A percentile compares a stretch with the other conserved stretches of the same genome.
These are phyloP conservation scores for Hsuehochloa calcarea DNA, from an alignment of 176 grass and related monocot genomes.

Conservation along the genomic window DNA sequence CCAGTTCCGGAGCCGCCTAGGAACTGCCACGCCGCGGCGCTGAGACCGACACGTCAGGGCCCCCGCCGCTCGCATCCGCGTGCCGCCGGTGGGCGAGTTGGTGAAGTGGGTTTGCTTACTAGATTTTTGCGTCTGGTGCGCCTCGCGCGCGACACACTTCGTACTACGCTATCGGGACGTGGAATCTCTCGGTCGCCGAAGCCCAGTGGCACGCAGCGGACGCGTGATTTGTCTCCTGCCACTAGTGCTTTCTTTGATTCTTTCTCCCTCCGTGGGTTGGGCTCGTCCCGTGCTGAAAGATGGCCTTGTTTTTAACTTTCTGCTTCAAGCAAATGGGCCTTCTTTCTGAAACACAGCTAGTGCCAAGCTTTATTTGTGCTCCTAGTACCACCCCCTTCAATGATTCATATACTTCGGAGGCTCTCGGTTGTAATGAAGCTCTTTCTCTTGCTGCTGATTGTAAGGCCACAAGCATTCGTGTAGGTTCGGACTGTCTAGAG, in stretches of 20 bases:
- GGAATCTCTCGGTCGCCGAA: not conserved
- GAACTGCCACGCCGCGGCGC: not conserved
- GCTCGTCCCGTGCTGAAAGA: not conserved
- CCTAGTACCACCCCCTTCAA: too few species aligned
- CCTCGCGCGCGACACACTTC: not conserved
- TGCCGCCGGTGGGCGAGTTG: not conserved
- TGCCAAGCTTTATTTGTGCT: not conserved
- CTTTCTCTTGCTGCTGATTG: too few species aligned
- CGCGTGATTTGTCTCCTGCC: not conserved
- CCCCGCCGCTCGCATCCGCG: not conserved
- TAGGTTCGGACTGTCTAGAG: too few species aligned
- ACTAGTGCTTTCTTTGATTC: not conserved
- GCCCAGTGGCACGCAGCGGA: not conserved
- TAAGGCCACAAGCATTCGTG: too few species aligned
- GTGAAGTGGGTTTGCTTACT: not conserved
- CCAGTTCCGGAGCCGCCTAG: not conserved
- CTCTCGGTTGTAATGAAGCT: too few species aligned
- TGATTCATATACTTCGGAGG: too few species aligned
- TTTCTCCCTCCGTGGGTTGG: not conserved
- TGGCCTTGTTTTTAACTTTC: not conserved
- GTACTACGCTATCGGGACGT: not conserved
- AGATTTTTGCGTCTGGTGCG: not conserved
- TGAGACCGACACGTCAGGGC: not conserved
- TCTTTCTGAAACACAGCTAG: not conserved
- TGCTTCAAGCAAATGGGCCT: not conserved